Evolutionary conservation across 768 basidiomycete genomes (phyloP), one percentile per base, ranked within the genome.

Genomic region (Boletus sp.): DNA sequence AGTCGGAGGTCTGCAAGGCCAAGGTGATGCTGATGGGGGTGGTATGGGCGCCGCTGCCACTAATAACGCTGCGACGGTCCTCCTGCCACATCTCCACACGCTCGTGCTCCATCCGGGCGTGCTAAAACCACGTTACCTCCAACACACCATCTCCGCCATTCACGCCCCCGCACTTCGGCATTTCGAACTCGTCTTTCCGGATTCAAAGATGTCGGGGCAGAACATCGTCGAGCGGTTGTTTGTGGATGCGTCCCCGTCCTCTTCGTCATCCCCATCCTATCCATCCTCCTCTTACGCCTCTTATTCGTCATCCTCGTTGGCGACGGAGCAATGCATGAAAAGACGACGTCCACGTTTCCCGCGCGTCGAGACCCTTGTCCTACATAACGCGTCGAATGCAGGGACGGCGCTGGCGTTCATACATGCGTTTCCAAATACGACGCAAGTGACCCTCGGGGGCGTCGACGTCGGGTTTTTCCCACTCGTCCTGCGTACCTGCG

Each of bases 181-280:
- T 18, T 71, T 71, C 28, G 71, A 71, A 36, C 71, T 71, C 9
- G 60, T 73, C 39, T 71, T 72, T 32, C 71, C 70, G 9, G 71
- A 72, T 45, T 69, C 69, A 2, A 67, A 60, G 36, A 51, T 65
- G 1, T 65, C 63, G 4, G 71, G 71, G 4, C 71, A 69, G 47
- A 71, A 52, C 24, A 37, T 71, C 35, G 50, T 59, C 29, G 65
- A 71, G 45, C 64, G 60, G 18, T 50, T 71, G 41, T 71, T 71
- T 32, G 49, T 62, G 18, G 66, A 66, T 18, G 35, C 35, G 1
- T 17, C 56, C 18, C 7, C 37, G 7, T 46, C 30, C 4, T 11
- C 8, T 18, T 36, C 55, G 28, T 24, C 58, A 15, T 36, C 40
- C 10, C 17, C 51, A 3, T 30, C 48, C 7, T 32, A 59, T 9